phyloP scores from a whole-genome alignment of 2,329 filamentous ascomycete genomes.

The Neofusicoccum kwambonambiense region DNA sequence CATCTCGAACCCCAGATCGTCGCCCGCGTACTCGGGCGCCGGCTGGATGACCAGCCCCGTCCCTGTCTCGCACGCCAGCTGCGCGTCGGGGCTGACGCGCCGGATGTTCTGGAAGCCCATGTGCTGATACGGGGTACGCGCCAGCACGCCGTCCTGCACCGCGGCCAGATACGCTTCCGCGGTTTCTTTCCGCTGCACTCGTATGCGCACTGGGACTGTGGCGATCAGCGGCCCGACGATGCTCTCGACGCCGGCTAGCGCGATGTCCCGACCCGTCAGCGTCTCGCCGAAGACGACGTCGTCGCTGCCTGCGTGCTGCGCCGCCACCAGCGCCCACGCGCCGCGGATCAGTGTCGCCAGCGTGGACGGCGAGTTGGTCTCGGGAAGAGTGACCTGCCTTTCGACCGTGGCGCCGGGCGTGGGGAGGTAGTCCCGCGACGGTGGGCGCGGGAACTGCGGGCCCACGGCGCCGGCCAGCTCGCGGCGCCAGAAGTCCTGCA shows the following conservation, averaged over 20 bases:
- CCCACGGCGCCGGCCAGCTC: constrained; percentile 43
- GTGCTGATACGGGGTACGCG: constrained; percentile 65
- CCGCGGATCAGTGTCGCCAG: constrained; percentile 62
- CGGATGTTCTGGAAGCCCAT: constrained; percentile 61
- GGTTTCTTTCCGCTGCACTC: constrained; percentile 23
- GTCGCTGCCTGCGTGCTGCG: constrained; percentile 58
- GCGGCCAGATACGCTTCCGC: constrained; percentile 55
- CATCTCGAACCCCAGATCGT: constrained; percentile 55
- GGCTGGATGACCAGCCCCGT: constrained; percentile 41
- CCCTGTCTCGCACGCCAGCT: constrained; percentile 50
- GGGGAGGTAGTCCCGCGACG: constrained; percentile 50
- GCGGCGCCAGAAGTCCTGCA: constrained; percentile 49
- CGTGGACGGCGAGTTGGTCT: constrained; percentile 39
- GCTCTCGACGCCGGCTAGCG: constrained; percentile 47
- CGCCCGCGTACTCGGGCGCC: constrained; percentile 47
- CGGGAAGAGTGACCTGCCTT: not conserved
- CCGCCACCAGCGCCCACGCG: constrained; percentile 64
- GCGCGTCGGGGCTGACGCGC: constrained; percentile 44
- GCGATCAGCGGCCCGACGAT: constrained; percentile 63
- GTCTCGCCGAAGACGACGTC: constrained; percentile 77
- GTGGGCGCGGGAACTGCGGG: constrained; percentile 44
- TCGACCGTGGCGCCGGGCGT: constrained; percentile 45
- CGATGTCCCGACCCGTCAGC: constrained; percentile 55
- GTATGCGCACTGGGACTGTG: constrained; percentile 58
- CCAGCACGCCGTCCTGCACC: constrained; percentile 57